Conservation (phyloP, 1,284 basidiomycete species). For the Cutaneotrichosporon sp. region DNA sequence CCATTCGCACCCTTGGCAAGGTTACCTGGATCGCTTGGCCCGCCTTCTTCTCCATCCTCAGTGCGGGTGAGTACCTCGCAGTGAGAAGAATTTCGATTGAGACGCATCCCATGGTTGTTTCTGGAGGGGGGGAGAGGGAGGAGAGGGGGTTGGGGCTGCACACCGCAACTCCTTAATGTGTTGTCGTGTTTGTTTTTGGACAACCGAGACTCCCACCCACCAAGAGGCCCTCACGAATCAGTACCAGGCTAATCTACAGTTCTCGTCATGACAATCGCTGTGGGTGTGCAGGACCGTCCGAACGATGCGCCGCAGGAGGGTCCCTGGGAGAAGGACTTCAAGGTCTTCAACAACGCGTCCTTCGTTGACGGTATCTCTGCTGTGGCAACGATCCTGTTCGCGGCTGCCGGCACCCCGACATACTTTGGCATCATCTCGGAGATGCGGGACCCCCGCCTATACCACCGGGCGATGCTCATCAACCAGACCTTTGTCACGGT, state of each 20-base stretch:
- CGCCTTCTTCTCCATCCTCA: constrained; percentile 31
- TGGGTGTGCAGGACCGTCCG: constrained; percentile 44
- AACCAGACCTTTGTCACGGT: constrained; percentile 37
- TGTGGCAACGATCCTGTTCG: constrained; percentile 39
- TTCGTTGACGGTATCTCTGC: constrained; percentile 44
- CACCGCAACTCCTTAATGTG: too few species aligned
- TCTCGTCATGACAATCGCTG: constrained; percentile 44
- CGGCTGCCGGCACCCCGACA: constrained; percentile 30
- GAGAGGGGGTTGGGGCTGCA: too few species aligned
- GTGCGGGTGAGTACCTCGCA: constrained; percentile 18
- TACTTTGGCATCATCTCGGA: constrained; percentile 27
- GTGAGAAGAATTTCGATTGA: too few species aligned
- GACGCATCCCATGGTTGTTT: too few species aligned
- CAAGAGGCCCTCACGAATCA: constrained; percentile 17
- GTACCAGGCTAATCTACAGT: constrained; percentile 17
- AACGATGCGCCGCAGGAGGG: constrained; percentile 23
- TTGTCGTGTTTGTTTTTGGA: too few species aligned
- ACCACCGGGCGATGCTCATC: constrained; percentile 28
- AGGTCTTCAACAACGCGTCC: constrained; percentile 21
- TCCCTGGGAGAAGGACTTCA: constrained; percentile 33
- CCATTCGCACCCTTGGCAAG: constrained; percentile 42
- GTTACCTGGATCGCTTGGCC: constrained; percentile 47
- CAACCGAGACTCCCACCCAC: too few species aligned
- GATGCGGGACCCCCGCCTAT: constrained; percentile 33
- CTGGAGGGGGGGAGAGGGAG: too few species aligned